Evolutionary conservation across 2,329 filamentous ascomycete genomes (phyloP).

Genomic region (Ophiostoma novo-ulmi): DNA sequence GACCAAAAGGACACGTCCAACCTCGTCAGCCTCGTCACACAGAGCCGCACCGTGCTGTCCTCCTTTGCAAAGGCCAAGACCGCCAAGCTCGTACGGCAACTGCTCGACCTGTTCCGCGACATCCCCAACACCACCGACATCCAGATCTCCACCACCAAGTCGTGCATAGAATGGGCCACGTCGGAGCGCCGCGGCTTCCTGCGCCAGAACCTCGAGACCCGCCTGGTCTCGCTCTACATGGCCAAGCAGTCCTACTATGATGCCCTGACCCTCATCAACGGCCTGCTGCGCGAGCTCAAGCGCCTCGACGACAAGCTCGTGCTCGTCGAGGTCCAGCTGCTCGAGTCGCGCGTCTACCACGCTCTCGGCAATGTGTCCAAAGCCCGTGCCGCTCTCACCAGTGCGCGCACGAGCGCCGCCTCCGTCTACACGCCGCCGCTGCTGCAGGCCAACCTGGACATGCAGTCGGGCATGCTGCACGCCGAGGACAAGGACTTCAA

Average conservation of each 20-base stretch:
- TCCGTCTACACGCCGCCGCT: constrained; percentile 95
- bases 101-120: constrained; percentile 88
- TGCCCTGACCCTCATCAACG: constrained; percentile 92
- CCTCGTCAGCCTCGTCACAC: constrained; percentile 82
- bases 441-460: constrained; percentile 92
- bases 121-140: constrained; percentile 93
- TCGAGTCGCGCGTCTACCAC: constrained; percentile 96
- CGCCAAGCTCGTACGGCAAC: constrained; percentile 91
- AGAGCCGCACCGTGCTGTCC: constrained; percentile 84
- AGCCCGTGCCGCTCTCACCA: constrained; percentile 88
- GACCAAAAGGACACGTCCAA: constrained; percentile 82
- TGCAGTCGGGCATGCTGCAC: constrained; percentile 99
- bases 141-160: constrained; percentile 93
- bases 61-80: constrained; percentile 99
- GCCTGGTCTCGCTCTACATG: constrained; percentile 91
- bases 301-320: constrained; percentile 97
- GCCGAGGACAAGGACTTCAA: constrained; percentile 99
- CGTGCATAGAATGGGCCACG: constrained; percentile 98
- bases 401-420: constrained; percentile 87
- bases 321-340: constrained; percentile 92
- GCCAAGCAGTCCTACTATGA: constrained; percentile 97
- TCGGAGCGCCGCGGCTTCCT: constrained; percentile 92
- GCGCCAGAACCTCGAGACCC: constrained; percentile 94
- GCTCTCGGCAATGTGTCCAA: constrained; percentile 95
- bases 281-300: constrained; percentile 92